Conservation (phyloP, 2,329 filamentous ascomycete species). For the Ilyonectria mors-panacis region DNA sequence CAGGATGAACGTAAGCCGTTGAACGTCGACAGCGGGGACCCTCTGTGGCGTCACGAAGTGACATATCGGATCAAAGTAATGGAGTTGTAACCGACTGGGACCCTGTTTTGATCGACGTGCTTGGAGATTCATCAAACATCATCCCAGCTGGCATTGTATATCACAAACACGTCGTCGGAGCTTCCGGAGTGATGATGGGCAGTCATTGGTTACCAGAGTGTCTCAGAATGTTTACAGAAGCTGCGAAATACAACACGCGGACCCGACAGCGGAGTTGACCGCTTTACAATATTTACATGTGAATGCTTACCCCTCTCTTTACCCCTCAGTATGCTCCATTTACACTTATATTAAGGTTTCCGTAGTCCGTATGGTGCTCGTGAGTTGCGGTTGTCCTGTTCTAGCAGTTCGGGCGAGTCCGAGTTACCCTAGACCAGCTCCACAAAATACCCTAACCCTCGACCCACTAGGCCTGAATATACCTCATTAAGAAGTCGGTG, state of each 20-base stretch:
- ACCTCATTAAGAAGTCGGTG: neutral
- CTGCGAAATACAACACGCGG: constrained; percentile 8
- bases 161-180: constrained; percentile 10
- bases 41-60: neutral
- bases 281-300: neutral
- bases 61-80: constrained; percentile 10
- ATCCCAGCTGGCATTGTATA: neutral
- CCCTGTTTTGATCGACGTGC: constrained; percentile 22
- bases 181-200: neutral
- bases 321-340: neutral
- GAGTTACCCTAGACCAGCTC: constrained; percentile 18
- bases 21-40: constrained; percentile 1
- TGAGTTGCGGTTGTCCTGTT: neutral
- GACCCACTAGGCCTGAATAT: constrained; percentile 22
- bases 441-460: neutral
- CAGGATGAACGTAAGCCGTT: neutral
- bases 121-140: neutral
- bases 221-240: constrained; percentile 1
- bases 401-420: neutral
- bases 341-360: neutral
- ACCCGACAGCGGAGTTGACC: neutral
- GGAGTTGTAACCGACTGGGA: constrained; percentile 2
- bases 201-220: neutral
- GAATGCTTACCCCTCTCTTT: neutral
- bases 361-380: neutral